phyloP scores from a whole-genome alignment of 1,284 basidiomycete species.

The Ganoderma lingzhi region DNA sequence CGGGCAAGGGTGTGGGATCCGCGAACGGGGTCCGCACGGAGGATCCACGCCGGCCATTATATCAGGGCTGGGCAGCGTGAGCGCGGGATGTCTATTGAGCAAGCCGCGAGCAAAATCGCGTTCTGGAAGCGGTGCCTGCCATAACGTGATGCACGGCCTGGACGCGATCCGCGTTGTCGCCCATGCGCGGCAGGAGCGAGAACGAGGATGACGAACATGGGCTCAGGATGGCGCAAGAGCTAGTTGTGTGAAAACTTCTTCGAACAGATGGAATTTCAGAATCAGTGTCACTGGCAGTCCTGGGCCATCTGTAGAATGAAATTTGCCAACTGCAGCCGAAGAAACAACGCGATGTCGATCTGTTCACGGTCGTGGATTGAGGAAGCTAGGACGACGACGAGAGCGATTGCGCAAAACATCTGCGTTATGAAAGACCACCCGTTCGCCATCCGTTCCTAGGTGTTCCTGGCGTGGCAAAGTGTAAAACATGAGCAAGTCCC shows the following conservation, averaged over 20 bases:
- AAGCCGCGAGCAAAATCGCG: background rate
- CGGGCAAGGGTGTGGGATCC: background rate
- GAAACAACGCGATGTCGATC: background rate
- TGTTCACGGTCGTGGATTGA: background rate
- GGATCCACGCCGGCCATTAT: background rate
- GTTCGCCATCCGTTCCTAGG: background rate
- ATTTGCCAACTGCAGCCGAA: background rate
- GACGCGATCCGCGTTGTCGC: background rate
- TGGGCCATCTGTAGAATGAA: background rate
- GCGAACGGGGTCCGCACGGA: background rate
- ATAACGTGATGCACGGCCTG: constrained; percentile 3
- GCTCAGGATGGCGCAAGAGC: background rate
- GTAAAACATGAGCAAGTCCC: background rate
- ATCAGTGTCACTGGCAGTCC: background rate
- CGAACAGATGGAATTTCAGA: background rate
- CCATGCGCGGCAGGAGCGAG: background rate
- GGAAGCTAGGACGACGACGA: background rate
- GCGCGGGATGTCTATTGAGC: constrained; percentile 4
- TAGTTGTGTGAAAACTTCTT: background rate
- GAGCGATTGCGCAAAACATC: background rate
- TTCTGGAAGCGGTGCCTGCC: constrained; percentile 4
- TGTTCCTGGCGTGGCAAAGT: background rate
- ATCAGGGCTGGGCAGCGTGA: background rate
- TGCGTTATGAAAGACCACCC: background rate
- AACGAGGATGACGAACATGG: background rate